Conservation (phyloP, 1,284 basidiomycete species). For the Paramarasmius palmivorus region DNA sequence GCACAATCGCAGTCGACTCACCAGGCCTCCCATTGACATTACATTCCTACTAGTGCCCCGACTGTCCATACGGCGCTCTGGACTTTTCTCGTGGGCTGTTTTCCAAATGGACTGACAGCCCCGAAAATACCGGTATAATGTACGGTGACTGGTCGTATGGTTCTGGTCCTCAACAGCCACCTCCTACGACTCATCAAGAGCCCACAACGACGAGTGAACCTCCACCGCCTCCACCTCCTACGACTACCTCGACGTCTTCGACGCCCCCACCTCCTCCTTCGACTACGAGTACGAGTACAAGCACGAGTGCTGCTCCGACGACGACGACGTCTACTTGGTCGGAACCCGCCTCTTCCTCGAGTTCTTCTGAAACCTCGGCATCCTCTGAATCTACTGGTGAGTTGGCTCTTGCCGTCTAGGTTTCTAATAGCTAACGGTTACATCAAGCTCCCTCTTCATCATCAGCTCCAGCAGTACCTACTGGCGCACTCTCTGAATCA, state of each 20-base stretch:
- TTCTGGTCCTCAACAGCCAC: neutral
- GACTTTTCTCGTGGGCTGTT: neutral
- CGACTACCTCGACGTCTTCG: neutral
- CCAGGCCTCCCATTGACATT: neutral
- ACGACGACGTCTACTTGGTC: neutral
- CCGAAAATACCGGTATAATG: neutral
- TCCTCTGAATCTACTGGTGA: neutral
- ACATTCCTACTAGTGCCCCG: neutral
- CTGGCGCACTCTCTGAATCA: neutral
- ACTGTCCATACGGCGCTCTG: neutral
- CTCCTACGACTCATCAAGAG: neutral
- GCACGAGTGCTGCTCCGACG: neutral
- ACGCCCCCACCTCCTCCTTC: neutral
- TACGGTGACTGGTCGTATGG: neutral
- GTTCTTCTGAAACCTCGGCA: neutral
- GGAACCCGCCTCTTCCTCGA: neutral
- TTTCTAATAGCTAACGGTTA: neutral
- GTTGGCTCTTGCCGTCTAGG: neutral
- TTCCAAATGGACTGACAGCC: neutral
- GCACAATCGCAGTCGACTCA: neutral
- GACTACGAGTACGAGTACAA: neutral
- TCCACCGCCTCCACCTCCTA: neutral
- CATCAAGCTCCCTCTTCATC: too few species aligned
- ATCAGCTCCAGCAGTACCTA: neutral
- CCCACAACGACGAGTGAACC: neutral